Evolutionary conservation across 2,329 filamentous ascomycete genomes (phyloP).

Genomic region (Trichoderma sp.): DNA sequence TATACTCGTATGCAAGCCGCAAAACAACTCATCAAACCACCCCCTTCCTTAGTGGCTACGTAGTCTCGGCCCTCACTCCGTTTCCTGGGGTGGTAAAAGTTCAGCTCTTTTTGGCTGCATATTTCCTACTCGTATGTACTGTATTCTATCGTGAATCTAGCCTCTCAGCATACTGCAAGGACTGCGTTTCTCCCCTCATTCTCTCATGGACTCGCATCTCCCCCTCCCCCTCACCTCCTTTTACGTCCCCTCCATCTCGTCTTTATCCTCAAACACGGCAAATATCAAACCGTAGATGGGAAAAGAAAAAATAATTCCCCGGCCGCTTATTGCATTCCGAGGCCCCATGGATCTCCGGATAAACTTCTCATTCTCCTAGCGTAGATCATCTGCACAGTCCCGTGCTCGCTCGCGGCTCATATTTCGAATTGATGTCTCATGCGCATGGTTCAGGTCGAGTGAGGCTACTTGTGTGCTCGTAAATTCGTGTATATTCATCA

Average conservation of each 20-base stretch:
- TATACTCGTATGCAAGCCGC: background rate
- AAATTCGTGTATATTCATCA: constrained; percentile 9
- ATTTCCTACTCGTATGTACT: background rate
- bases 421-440: background rate
- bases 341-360: background rate
- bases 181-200: background rate
- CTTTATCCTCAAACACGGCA: background rate
- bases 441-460: background rate
- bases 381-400: background rate
- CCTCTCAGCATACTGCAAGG: background rate
- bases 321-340: background rate
- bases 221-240: background rate
- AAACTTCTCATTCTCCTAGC: background rate
- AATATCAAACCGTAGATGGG: background rate
- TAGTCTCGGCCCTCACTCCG: background rate
- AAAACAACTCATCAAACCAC: background rate
- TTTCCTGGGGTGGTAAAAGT: background rate
- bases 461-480: background rate
- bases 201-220: background rate
- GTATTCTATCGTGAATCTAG: background rate
- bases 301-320: background rate
- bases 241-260: background rate
- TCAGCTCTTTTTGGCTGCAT: background rate
- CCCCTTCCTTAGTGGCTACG: background rate
- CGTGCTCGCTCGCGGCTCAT: background rate